Conservation (phyloP, 352 stramenopile genomes). For the Phytopythium helicoides region DNA sequence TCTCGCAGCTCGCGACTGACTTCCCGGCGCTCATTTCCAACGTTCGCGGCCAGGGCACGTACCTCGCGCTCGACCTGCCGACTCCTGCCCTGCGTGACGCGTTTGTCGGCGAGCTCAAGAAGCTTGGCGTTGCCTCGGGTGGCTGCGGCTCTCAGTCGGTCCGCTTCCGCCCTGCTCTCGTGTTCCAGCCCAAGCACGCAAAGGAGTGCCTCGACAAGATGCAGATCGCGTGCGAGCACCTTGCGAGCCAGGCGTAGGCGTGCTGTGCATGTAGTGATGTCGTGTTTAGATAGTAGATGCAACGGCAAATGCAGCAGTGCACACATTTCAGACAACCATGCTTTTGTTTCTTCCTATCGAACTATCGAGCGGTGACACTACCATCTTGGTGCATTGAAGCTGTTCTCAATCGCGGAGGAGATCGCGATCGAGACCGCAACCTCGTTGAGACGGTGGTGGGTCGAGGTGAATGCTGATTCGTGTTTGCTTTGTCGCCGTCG, state of each 20-base stretch:
- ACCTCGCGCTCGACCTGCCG: conserved; percentile 76
- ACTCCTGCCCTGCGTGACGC: conserved; percentile 59
- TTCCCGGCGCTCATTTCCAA: conserved; percentile 68
- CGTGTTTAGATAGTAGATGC: neutral
- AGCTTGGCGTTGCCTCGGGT: conserved; percentile 54
- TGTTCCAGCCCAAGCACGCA: conserved; percentile 79
- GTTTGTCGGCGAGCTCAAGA: conserved; percentile 59
- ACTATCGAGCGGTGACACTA: conserved; percentile 1
- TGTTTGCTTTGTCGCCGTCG: conserved; percentile 6
- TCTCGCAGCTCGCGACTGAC: conserved; percentile 37
- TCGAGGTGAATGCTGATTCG: neutral
- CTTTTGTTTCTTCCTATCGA: neutral
- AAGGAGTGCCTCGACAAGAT: conserved; percentile 75
- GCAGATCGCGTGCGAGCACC: conserved; percentile 41
- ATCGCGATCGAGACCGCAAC: neutral
- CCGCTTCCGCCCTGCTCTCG: conserved; percentile 70
- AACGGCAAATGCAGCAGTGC: neutral
- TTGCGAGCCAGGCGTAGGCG: neutral
- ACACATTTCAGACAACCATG: too few relatives aligned
- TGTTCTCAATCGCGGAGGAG: neutral
- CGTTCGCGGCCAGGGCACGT: conserved; percentile 76
- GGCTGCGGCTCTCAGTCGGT: conserved; percentile 68
- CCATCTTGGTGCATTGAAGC: neutral
- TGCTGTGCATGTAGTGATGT: too few relatives aligned
- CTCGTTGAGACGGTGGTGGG: neutral